Conservation (phyloP, 2,329 filamentous ascomycete genomes). For the Mariannaea elegans region DNA sequence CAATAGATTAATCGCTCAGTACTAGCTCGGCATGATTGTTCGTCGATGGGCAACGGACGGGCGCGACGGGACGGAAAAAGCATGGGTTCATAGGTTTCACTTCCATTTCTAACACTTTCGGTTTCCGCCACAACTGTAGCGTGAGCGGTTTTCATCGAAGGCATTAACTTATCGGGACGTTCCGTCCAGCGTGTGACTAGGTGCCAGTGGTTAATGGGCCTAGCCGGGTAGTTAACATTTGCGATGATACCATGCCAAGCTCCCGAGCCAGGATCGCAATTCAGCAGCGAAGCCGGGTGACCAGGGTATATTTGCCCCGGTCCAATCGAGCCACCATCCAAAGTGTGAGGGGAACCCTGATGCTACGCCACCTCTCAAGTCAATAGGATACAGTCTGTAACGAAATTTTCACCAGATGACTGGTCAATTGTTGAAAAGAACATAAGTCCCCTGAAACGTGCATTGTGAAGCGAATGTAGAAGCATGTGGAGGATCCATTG, state of each 20-base stretch:
- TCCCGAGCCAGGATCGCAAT: conserved; percentile 1
- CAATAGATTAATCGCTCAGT: conserved; percentile 4
- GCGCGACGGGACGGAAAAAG: background rate
- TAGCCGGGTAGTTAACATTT: too few relatives aligned
- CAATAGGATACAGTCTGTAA: too few relatives aligned
- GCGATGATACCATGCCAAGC: background rate
- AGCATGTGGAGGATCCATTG: conserved; percentile 6
- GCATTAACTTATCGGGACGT: background rate
- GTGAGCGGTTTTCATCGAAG: conserved; percentile 7
- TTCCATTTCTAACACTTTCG: conserved; percentile 2
- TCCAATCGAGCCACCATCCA: conserved; percentile 14
- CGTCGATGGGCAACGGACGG: background rate
- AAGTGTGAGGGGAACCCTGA: background rate
- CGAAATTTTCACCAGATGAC: too few relatives aligned
- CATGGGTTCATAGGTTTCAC: conserved; percentile 4
- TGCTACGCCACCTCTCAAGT: conserved; percentile 1
- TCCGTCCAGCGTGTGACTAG: background rate
- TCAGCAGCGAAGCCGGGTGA: conserved; percentile 4
- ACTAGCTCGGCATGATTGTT: background rate
- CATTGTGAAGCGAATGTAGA: too few relatives aligned
- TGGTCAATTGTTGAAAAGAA: background rate
- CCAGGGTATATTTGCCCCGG: conserved; percentile 6
- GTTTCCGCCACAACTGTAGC: background rate
- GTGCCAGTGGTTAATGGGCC: background rate
- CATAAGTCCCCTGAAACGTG: conserved; percentile 15